Evolutionary conservation across 768 basidiomycete species (phyloP).

Genomic region (Termitomyces eurrhizus): DNA sequence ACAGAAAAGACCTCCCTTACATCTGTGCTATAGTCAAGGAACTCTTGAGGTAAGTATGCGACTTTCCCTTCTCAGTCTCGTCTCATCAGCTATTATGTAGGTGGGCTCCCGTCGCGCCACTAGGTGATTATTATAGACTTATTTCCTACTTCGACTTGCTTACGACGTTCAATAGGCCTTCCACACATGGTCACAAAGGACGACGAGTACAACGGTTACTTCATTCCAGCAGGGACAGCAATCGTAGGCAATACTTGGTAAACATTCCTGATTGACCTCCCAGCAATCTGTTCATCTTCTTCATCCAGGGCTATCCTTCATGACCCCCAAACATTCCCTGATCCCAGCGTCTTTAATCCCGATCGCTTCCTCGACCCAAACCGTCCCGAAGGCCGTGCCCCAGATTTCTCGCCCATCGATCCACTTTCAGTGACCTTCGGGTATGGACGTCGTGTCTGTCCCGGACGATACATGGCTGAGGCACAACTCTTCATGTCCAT

Average conservation of each 20-base stretch:
- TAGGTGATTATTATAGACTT: slow-evolving; percentile 17
- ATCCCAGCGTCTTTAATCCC: slow-evolving; percentile 47
- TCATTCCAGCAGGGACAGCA: slow-evolving; percentile 42
- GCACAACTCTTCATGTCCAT: slow-evolving; percentile 43
- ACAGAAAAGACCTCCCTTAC: slow-evolving; percentile 33
- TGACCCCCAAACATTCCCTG: slow-evolving; percentile 40
- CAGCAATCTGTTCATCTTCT: neutral
- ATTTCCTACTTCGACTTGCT: neutral
- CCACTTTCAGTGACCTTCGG: slow-evolving; percentile 37
- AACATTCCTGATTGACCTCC: neutral
- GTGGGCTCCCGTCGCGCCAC: slow-evolving; percentile 29
- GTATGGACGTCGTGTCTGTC: slow-evolving; percentile 43
- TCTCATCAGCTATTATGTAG: slow-evolving; percentile 12
- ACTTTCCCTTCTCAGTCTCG: neutral
- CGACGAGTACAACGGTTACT: slow-evolving; percentile 39
- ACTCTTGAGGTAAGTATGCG: slow-evolving; percentile 24
- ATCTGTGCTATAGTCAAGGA: slow-evolving; percentile 39
- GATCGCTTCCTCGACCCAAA: slow-evolving; percentile 37
- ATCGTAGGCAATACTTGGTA: slow-evolving; percentile 42
- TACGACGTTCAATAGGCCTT: slow-evolving; percentile 19
- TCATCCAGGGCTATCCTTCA: slow-evolving; percentile 44
- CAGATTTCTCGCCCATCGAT: slow-evolving; percentile 29
- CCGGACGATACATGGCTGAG: slow-evolving; percentile 43
- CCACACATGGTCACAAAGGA: slow-evolving; percentile 36
- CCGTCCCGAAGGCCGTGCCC: slow-evolving; percentile 15